phyloP scores from a whole-genome alignment of 257 asterid genomes.

The Parsonsia alboflavescens region DNA sequence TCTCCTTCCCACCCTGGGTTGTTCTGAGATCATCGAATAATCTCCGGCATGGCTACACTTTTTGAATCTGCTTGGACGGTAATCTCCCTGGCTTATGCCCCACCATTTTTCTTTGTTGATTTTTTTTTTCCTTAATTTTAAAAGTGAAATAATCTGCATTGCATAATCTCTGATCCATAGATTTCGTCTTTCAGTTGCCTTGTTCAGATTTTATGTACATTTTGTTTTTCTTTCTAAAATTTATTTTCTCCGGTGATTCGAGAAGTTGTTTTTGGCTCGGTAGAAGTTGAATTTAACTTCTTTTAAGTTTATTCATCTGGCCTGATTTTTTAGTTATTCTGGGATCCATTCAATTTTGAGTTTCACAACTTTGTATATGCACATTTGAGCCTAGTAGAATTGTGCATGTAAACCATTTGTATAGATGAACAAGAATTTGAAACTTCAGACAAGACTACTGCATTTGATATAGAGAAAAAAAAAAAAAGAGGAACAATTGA shows the following conservation, averaged over 20 bases:
- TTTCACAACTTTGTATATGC: neutral
- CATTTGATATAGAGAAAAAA: neutral
- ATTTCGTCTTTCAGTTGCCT: neutral
- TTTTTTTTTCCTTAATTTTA: too few relatives aligned
- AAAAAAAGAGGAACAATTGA: too few relatives aligned
- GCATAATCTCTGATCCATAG: slow-evolving; percentile 1
- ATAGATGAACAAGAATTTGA: neutral
- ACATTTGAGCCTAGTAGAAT: neutral
- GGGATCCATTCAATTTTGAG: neutral
- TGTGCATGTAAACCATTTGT: neutral
- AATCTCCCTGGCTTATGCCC: neutral
- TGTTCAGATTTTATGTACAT: neutral
- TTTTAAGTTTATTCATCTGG: neutral
- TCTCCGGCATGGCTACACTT: slow-evolving; percentile 24
- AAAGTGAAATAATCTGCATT: neutral
- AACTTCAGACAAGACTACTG: neutral
- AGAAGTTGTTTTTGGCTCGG: neutral
- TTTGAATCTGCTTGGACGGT: slow-evolving; percentile 56
- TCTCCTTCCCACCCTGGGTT: neutral
- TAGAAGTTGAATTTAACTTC: neutral
- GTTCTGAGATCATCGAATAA: slow-evolving; percentile 13
- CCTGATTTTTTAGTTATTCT: neutral
- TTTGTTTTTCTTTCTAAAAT: neutral
- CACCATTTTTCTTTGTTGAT: neutral
- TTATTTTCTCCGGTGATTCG: neutral